These are phyloP conservation scores for Leucosporidium yakuticum DNA, from an alignment of 768 basidiomycete species.

Conservation along the genomic window DNA sequence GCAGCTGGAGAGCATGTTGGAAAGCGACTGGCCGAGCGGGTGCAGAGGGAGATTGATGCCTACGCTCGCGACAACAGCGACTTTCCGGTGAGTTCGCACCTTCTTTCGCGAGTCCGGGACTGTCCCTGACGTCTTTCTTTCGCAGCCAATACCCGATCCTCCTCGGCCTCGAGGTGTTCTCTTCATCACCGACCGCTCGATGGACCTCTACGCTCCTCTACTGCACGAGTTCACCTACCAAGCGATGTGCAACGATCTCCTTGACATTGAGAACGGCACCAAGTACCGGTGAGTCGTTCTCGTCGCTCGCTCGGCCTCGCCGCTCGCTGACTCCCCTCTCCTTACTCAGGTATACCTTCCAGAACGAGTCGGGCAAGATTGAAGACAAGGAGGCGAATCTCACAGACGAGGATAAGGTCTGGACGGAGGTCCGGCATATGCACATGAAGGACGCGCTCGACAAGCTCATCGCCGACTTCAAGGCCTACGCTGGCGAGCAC, in stretches of 20 bases:
- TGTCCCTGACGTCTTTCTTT: constrained; percentile 9
- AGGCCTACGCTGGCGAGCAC: constrained; percentile 86
- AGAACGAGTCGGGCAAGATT: constrained; percentile 70
- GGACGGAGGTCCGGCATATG: constrained; percentile 89
- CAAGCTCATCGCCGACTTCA: constrained; percentile 93
- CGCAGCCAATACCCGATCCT: constrained; percentile 43
- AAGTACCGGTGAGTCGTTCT: constrained; percentile 69
- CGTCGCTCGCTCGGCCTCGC: neutral
- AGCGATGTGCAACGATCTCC: constrained; percentile 93
- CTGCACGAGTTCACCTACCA: constrained; percentile 98
- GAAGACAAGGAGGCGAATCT: constrained; percentile 84
- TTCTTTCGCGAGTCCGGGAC: neutral
- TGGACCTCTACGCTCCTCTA: constrained; percentile 86
- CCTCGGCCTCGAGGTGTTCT: constrained; percentile 68
- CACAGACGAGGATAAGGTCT: constrained; percentile 81
- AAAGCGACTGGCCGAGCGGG: constrained; percentile 74
- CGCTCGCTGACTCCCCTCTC: neutral
- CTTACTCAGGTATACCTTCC: constrained; percentile 74
- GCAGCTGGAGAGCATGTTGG: constrained; percentile 71
- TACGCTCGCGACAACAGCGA: constrained; percentile 78
- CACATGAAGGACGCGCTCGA: constrained; percentile 99
- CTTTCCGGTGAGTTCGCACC: constrained; percentile 61
- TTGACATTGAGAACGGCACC: constrained; percentile 77
- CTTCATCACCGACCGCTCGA: constrained; percentile 89
- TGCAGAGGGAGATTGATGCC: constrained; percentile 78